phyloP scores from a whole-genome alignment of 805 yeast species.

The Vanderwaltozyma yarrowii region DNA sequence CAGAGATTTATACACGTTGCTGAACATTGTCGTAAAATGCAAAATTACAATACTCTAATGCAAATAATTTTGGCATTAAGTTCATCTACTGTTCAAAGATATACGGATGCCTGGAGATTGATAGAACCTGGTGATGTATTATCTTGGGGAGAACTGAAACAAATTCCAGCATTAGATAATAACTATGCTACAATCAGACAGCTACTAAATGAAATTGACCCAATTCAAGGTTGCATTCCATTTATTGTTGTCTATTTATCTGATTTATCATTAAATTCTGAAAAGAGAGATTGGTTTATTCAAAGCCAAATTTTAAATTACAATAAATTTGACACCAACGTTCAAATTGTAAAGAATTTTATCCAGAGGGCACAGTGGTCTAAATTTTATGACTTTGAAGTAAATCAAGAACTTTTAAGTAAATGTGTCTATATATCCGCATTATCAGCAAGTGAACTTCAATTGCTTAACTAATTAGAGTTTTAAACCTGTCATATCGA shows the following conservation, averaged over 20 bases:
- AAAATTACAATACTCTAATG: conserved; percentile 80
- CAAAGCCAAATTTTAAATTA: conserved; percentile 51
- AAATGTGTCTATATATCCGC: conserved; percentile 77
- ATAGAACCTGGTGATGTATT: conserved; percentile 64
- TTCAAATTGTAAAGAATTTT: conserved; percentile 65
- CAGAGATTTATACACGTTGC: conserved; percentile 85
- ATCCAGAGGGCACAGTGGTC: conserved; percentile 84
- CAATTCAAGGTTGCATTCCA: conserved; percentile 74
- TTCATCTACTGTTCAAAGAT: conserved; percentile 47
- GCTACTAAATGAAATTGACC: conserved; percentile 40
- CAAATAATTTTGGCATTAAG: conserved; percentile 77
- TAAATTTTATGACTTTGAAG: conserved; percentile 45
- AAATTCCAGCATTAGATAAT: conserved; percentile 60
- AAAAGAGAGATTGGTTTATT: conserved; percentile 27
- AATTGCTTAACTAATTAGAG: background rate
- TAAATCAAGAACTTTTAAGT: conserved; percentile 57
- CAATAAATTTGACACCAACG: conserved; percentile 64
- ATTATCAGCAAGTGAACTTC: conserved; percentile 52
- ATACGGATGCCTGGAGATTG: conserved; percentile 63
- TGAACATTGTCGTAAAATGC: conserved; percentile 55
- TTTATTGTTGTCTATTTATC: conserved; percentile 79
- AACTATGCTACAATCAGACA: conserved; percentile 60
- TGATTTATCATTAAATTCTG: conserved; percentile 63
- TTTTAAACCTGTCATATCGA: no score
- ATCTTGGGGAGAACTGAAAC: conserved; percentile 56